Evolutionary conservation across 1,284 basidiomycete genomes (phyloP), one percentile per base, ranked within the genome.

Genomic region (Sanguinoderma infundibulare): DNA sequence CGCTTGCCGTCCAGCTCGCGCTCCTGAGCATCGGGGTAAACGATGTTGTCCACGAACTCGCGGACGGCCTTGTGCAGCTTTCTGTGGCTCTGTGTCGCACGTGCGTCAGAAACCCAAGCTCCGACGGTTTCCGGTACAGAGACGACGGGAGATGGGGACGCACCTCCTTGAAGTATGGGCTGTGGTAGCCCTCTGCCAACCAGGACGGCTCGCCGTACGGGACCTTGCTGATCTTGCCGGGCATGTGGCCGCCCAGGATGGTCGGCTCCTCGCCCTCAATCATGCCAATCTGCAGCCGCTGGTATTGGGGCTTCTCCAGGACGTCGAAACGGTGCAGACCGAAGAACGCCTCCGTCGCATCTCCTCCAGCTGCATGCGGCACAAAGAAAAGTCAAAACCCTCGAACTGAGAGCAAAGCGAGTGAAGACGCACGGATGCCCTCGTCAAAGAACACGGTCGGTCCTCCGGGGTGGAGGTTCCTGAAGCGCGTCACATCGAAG

Each of bases 151-250:
- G n/a, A n/a, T n/a, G n/a, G 15, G 12, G 36, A 30, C 78, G 28
- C 50, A 86, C 87, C 74, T 93, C 85, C 57, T 82, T 89, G 77
- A 84, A 94, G 75, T 93, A 94, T 0, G 91, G 90, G 57, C 81
- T 86, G 70, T 87, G 79, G 78, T 84, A 93, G 3, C 86, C 88
- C 24, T 85, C 74, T 0, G 78, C 76, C 36, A 94, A 77, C 92
- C 92, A 96, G 2, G 87, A 87, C 14, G 93, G 91, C 71, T 96
- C 94, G 17, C 86, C 92, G 72, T 94, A 94, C 1, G 94, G 94
- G 0, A 95, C 90, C 65, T 82, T 76, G 70, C 85, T 90, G 42
- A 89, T 72, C 63, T 84, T 80, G 24, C 92, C 93, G 0, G 80
- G 73, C 39, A 66, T 60, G 30, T 81, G 72, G 7, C 78, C 81